Evolutionary conservation across 106 monocot species (phyloP), one percentile per base, ranked within the genome.

Genomic region (Allium sativum): DNA sequence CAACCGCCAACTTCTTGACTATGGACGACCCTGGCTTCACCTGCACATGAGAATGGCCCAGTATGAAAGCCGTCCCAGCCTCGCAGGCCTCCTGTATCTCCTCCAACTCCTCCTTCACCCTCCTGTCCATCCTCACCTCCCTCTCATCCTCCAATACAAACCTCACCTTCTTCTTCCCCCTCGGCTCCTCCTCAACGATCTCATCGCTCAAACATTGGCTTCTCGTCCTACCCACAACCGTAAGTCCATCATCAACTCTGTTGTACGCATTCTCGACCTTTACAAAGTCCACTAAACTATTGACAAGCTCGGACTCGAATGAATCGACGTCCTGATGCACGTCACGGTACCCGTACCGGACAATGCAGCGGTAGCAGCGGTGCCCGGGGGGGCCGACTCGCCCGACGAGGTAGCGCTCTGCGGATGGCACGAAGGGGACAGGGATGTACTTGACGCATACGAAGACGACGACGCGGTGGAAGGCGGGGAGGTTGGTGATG

Each of bases 401-500:
- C 0, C 86, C 86, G 13, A 86, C 67, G 21, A 86, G 86, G 31
- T 76, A 86, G 17, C 86, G 60, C 48, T 86, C 86, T 0, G 65
- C 76, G 18, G 78, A 56, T 12, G 78, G 81, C 17, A 86, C 79
- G 14, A 60, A 67, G 5, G 86, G 86, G 7, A 86, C 86, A 5
- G 86, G 86, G 19, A 86, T 72, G 16, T 63, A 82, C 22, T 86
- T 86, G 44, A 86, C 70, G 20, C 86, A 86, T 0, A 86, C 81
- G 20, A 86, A 82, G 51, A 86, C 86, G 8, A 86, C 61, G 8
- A 86, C 63, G 2, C 64, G 76, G 70, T 86, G 86, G 79, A 82
- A 86, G 59, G 86, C 86, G 10, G 86, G 86, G 31, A 86, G 78
- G 66, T 86, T 86, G 45, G 86, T 86, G 43, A 86, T 81, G 56